Conservation (phyloP, 2,329 filamentous ascomycete species). For the Aulographum hederae region DNA sequence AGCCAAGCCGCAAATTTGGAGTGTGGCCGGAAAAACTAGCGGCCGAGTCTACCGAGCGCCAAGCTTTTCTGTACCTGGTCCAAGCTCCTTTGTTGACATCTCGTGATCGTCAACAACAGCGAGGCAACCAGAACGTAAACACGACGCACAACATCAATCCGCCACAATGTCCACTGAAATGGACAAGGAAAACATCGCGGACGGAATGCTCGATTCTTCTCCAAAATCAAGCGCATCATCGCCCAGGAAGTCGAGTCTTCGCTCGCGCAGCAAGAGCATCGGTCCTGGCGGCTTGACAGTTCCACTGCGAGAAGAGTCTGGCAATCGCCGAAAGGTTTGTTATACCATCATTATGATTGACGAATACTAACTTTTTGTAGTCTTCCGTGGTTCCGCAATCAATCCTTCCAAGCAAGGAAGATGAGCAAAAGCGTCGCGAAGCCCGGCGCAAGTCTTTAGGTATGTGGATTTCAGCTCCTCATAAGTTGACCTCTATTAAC, state of each 20-base stretch:
- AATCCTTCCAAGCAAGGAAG: conserved; percentile 37
- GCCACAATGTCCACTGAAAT: conserved; percentile 15
- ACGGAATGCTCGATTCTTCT: conserved; percentile 19
- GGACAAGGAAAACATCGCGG: conserved; percentile 56
- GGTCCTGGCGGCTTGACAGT: conserved; percentile 79
- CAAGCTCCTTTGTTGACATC: too few species aligned
- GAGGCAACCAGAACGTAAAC: too few species aligned
- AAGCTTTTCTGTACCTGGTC: too few species aligned
- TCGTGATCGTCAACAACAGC: too few species aligned
- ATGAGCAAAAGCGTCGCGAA: conserved; percentile 44
- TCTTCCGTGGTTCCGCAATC: conserved; percentile 30
- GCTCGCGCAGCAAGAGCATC: conserved; percentile 75
- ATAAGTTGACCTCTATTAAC: background rate
- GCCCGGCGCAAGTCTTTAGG: conserved; percentile 79
- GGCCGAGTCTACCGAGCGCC: too few species aligned
- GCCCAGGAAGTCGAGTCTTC: background rate
- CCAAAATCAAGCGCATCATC: too few species aligned
- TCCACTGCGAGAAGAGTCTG: conserved; percentile 53
- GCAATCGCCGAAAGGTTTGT: conserved; percentile 63
- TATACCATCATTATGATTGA: background rate
- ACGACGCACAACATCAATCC: background rate
- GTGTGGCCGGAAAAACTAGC: too few species aligned
- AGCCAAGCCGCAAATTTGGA: too few species aligned
- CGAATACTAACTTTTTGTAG: conserved; percentile 11
- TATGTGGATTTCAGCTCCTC: conserved; percentile 12